phyloP scores from a whole-genome alignment of 2,329 filamentous ascomycete species.

The Stachybotrys chlorohalonatus region DNA sequence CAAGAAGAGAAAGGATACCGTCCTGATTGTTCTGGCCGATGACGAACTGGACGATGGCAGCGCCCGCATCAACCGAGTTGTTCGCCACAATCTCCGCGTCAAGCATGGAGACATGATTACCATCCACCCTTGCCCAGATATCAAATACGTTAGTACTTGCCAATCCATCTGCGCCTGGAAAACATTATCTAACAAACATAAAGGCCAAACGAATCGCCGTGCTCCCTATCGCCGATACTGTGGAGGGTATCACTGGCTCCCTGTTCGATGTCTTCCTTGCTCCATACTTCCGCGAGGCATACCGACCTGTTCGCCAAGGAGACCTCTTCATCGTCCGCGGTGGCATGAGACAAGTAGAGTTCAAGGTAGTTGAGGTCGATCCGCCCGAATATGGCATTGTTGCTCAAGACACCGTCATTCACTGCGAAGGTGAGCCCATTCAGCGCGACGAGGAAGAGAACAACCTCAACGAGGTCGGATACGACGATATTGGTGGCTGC shows the following conservation, averaged over 20 bases:
- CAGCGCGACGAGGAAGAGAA: constrained; percentile 98
- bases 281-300: constrained; percentile 98
- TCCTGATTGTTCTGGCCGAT: constrained; percentile 93
- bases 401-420: constrained; percentile 96
- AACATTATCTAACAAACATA: constrained; percentile 6
- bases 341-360: constrained; percentile 98
- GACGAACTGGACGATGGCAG: constrained; percentile 97
- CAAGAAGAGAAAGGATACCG: constrained; percentile 99
- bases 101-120: constrained; percentile 98
- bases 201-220: constrained; percentile 98
- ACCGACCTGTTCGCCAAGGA: constrained; percentile 92
- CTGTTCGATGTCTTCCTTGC: constrained; percentile 99
- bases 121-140: constrained; percentile 94
- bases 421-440: constrained; percentile 86
- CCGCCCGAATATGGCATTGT: constrained; percentile 98
- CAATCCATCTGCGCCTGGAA: not conserved
- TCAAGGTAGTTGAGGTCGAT: constrained; percentile 98
- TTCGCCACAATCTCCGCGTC: constrained; percentile 94
- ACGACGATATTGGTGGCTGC: constrained; percentile 98
- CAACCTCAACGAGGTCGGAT: constrained; percentile 97
- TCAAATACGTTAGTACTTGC: constrained; percentile 86
- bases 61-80: constrained; percentile 95
- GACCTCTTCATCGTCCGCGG: constrained; percentile 96
- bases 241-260: constrained; percentile 94
- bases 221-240: constrained; percentile 93